Conservation (phyloP, 176 grass and related monocot species). For the Dactylis glomerata region DNA sequence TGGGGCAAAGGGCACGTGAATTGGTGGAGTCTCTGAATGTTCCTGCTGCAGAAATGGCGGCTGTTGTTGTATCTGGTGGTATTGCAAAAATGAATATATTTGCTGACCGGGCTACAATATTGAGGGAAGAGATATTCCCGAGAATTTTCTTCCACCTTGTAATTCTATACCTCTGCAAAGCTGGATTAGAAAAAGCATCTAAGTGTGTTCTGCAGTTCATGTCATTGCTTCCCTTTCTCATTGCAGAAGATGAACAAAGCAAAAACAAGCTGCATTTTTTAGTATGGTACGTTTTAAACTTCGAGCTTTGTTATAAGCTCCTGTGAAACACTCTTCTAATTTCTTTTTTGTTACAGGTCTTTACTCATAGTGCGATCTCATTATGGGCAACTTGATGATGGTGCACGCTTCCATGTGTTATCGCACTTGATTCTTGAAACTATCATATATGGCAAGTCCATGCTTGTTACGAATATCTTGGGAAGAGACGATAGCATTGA, state of each 20-base stretch:
- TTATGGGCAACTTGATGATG: constrained; percentile 79
- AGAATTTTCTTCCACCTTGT: constrained; percentile 91
- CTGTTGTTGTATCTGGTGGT: constrained; percentile 91
- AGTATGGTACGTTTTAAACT: constrained; percentile 53
- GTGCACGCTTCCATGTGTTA: constrained; percentile 80
- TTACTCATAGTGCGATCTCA: constrained; percentile 74
- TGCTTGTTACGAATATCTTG: constrained; percentile 74
- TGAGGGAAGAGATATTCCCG: constrained; percentile 82
- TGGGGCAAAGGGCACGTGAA: constrained; percentile 87
- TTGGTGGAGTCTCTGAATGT: constrained; percentile 96
- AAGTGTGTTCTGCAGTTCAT: constrained; percentile 80
- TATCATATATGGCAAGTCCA: constrained; percentile 79
- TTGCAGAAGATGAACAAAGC: constrained; percentile 80
- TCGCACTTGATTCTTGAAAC: constrained; percentile 91
- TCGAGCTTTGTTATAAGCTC: constrained; percentile 10
- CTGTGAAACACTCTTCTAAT: constrained; percentile 2
- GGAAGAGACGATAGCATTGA: constrained; percentile 66
- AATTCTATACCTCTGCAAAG: constrained; percentile 88
- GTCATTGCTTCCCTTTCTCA: constrained; percentile 70
- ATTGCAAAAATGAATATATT: constrained; percentile 80
- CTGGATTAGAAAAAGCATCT: constrained; percentile 81
- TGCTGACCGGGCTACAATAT: constrained; percentile 87
- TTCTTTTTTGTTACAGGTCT: constrained; percentile 56
- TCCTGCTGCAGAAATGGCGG: constrained; percentile 97
- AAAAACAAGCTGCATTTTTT: constrained; percentile 92